phyloP scores from a whole-genome alignment of 2,329 filamentous ascomycete genomes.

The Stenocarpella maydis region DNA sequence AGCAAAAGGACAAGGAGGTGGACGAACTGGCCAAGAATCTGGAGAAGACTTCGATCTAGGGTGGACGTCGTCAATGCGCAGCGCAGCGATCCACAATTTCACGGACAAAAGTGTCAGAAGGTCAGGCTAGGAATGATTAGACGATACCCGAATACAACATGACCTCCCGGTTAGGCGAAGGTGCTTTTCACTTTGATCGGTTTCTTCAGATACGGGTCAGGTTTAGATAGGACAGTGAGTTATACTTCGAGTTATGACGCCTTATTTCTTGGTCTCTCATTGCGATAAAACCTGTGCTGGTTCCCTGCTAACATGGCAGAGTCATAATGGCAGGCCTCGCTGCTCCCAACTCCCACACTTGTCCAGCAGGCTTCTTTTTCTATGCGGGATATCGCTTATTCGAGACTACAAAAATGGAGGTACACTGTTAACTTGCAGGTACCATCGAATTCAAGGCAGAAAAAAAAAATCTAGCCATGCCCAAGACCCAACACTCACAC shows the following conservation, averaged over 20 bases:
- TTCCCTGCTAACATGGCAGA: not conserved
- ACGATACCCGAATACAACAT: slow-evolving; percentile 37
- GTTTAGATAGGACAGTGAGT: not conserved
- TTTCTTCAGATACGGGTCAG: not conserved
- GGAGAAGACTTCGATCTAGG: slow-evolving; percentile 70
- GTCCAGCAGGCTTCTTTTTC: not conserved
- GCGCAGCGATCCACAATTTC: slow-evolving; percentile 21
- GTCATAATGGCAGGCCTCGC: not conserved
- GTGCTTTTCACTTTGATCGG: slow-evolving; percentile 4
- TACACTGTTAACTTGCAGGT: too few species aligned
- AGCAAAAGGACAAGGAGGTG: slow-evolving; percentile 78
- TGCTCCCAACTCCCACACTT: not conserved
- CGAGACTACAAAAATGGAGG: too few species aligned
- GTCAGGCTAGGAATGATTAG: slow-evolving; percentile 34
- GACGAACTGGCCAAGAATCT: slow-evolving; percentile 81
- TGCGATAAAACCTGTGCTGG: not conserved
- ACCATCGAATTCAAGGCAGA: too few species aligned
- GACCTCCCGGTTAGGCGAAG: slow-evolving; percentile 34
- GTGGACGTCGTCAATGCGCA: not conserved
- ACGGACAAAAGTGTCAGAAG: slow-evolving; percentile 34
- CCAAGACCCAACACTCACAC: too few species aligned
- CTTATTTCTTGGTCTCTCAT: not conserved
- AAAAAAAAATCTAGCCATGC: too few species aligned
- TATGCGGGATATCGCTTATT: too few species aligned
- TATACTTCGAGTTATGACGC: too few species aligned